Base-by-base conservation (phyloP, 768 basidiomycete genomes). In the Suillus subaureus region DNA sequence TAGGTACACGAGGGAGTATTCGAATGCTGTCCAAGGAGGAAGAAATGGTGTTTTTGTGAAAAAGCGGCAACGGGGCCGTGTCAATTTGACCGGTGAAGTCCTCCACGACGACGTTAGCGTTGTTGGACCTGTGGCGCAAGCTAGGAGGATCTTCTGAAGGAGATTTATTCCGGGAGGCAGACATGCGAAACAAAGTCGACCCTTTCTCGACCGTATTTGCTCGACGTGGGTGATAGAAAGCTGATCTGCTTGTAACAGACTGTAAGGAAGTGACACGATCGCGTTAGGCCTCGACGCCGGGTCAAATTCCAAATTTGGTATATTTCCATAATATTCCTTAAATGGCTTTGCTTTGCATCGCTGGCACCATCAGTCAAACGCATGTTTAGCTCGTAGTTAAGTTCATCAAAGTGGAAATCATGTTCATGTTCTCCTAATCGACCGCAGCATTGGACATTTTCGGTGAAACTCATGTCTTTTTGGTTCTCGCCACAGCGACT, bases 11-110 rank as follows among this genome's bases (percentile, higher is more conserved):
- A 57, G 88, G 87, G 51, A 83, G 81, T 65, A 89, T 85, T 64
- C 82, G 83, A 64, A 88, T 86, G 67, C 82, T 85, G 70, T 84
- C 83, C 64, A 89, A 74, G 43, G 87, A 87, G 31, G 88, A 87
- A 52, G 85, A 81, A 58, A 86, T 76, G 16, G 83, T 85, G 80
- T 84, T 85, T 61, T 82, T 75, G 75, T 82, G 80, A 66, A 72
- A 72, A 45, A 80, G 72, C 62, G 76, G 73, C 62, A 65, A 12
- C 13, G 58, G 68, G 4, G 61, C 45, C 74, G 71, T 71, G 69
- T 70, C 74, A 39, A 62, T 26, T 37, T 70, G 65, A 56, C 70
- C 45, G 26, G 68, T 72, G 69, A 71, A 70, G 77, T 76, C 81
- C 70, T 77, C 75, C 79, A 83, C 45, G 45, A n/a, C 45, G 45